Percentiles rank a stretch among this genome's conserved stretches.
Evolutionary conservation across 202 grass and related monocot genomes (phyloP).

Genomic region (Musa balbisiana): DNA sequence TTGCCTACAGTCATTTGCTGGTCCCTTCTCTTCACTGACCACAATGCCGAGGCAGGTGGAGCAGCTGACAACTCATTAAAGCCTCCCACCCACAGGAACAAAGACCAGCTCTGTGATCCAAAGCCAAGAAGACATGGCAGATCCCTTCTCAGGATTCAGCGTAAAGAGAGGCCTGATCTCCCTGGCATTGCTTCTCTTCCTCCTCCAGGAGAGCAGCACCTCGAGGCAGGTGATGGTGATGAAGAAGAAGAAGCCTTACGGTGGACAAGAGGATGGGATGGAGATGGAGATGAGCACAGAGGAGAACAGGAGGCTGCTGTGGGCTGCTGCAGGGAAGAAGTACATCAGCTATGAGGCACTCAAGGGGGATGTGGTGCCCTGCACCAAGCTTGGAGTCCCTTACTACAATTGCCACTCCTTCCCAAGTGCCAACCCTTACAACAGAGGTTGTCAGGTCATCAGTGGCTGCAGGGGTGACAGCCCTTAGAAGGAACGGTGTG

Average conservation of each 20-base stretch:
- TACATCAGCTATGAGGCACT: constrained; percentile 86
- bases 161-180: not conserved
- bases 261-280: not conserved
- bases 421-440: constrained; percentile 59
- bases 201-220: not conserved
- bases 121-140: not conserved
- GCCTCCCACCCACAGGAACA: not conserved
- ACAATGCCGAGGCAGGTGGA: no score
- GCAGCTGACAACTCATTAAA: not conserved
- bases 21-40: no score
- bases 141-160: no score
- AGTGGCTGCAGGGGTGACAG: constrained; percentile 29
- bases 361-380: constrained; percentile 60
- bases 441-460: constrained; percentile 70
- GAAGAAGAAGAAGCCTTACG: no score
- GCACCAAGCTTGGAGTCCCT: constrained; percentile 55
- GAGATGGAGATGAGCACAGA: constrained; percentile 48
- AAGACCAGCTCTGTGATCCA: not conserved
- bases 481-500: not conserved
- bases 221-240: constrained; percentile 9
- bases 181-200: not conserved
- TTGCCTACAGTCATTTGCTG: no score
- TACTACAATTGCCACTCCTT: constrained; percentile 86
- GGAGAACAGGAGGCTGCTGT: constrained; percentile 36
- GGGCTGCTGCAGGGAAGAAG: constrained; percentile 28